Evolutionary conservation across 805 yeast species (phyloP), one percentile per base, ranked within the genome.

Genomic region (Schizosaccharomyces octosporus): DNA sequence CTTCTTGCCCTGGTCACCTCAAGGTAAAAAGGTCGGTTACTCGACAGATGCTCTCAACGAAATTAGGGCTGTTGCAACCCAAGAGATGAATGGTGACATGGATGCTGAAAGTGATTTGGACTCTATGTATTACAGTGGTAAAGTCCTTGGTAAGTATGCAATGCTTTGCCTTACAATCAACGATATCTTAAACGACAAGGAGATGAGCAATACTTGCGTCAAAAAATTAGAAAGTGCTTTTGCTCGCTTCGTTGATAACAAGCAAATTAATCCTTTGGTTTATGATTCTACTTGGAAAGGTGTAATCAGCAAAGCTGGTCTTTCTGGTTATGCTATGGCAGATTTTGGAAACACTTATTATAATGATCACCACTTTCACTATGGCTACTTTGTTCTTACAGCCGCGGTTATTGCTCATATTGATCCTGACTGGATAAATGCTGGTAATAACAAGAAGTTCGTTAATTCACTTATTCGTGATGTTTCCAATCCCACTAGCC

Each of bases 101-200:
- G 72, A 72, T 3, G 77, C 76, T 19, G 78, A 77, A 70, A 77
- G 84, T n/a, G 73, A 84, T 66, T 73, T 83, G 11, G 87, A 87
- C 64, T 87, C 96, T 0, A 89, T 89, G 85, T 90, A 90, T 72
- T 81, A 86, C 24, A 79, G 95, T 1, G 98, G 97, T 13, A 90
- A 93, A 70, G 77, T 81, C 32, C 73, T 89, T 60, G 95, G 88
- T 66, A 93, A 89, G 72, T 93, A 85, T 72, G 96, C 97, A 0
- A 84, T 85, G 76, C 78, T 93, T 61, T 75, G 87, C 15, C 84
- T 84, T 64, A 86, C 82, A 11, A 81, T 83, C 48, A 81, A 84
- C 62, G 81, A 76, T 64, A 76, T 90, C 21, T 70, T 90, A 57
- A 69, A 79, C 21, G 84, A 89, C 68, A 68, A 71, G 0, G 69